Evolutionary conservation across 139 green algal species (phyloP), one percentile per base, ranked within the genome.

Genomic region (Auxenochlorella pyrenoidosa): DNA sequence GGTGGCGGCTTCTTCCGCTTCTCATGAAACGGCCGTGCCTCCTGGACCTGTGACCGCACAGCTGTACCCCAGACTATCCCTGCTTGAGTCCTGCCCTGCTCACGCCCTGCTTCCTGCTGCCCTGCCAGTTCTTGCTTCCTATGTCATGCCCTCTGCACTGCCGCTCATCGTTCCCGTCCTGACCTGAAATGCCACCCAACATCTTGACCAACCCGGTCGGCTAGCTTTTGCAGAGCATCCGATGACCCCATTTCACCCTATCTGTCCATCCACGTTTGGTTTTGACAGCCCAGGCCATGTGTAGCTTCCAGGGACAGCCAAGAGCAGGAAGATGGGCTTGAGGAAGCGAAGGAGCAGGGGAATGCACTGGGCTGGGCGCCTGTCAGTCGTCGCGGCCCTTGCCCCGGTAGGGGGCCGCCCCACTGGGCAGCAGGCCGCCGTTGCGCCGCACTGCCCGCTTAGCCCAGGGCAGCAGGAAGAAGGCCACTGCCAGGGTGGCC

Each of bases 1-100:
- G 79, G 79, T 28, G 79, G 59, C 40, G 80, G 80, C 60, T 85
- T 85, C 80, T 85, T 85, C 80, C 80, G 80, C 40, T 85, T 85
- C 70, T 47, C 34, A 12, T 47, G 34, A 76, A 3, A 75, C 6
- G 47, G 47, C 10, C 8, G 47, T 54, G 47, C 47, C 47, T 6
- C 10, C 6, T 54, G 47, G 47, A 54, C 8, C 47, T 10, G 10
- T 54, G 47, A 54, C 47, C 8, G 47, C 47, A 10, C 47, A 54
- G 47, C 47, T 10, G 6, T 10, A 54, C 10, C 47, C 10, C 47
- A 54, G 47, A 54, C 47, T 10, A 10, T 54, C 47, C 47, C 47
- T 54, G 47, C 47, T 54, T 54, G 47, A 54, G 47, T 54, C 10
- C 47, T 10, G n/a, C 47, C 47, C 47, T 10, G 47, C 47, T 54